phyloP scores from a whole-genome alignment of 352 stramenopile genomes.

The Phytophthora agathidicida region DNA sequence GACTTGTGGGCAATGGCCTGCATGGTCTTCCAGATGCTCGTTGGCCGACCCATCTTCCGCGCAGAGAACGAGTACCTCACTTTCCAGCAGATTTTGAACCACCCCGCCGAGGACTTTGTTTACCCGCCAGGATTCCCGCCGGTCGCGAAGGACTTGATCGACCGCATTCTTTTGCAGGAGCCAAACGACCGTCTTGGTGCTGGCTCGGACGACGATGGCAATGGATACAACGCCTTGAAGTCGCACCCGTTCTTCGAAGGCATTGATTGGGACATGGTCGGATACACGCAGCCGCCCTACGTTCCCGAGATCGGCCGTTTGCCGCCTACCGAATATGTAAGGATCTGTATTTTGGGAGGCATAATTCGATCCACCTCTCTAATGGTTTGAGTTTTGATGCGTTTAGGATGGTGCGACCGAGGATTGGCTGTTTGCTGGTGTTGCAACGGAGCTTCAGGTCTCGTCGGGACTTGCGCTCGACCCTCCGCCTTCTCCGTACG shows the following conservation, averaged over 20 bases:
- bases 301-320: slow-evolving; percentile 61
- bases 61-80: slow-evolving; percentile 92
- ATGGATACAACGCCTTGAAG: slow-evolving; percentile 76
- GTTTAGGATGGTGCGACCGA: slow-evolving; percentile 84
- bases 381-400: slow-evolving; percentile 7
- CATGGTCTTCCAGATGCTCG: slow-evolving; percentile 92
- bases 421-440: slow-evolving; percentile 88
- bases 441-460: slow-evolving; percentile 87
- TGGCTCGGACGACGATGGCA: slow-evolving; percentile 74
- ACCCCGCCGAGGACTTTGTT: slow-evolving; percentile 77
- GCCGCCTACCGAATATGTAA: slow-evolving; percentile 76
- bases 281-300: slow-evolving; percentile 58
- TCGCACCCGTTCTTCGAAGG: slow-evolving; percentile 86
- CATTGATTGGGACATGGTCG: slow-evolving; percentile 73
- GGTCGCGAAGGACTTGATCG: slow-evolving; percentile 75
- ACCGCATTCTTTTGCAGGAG: slow-evolving; percentile 82
- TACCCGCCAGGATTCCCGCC: slow-evolving; percentile 68
- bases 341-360: neutral
- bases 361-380: neutral
- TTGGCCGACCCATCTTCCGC: slow-evolving; percentile 84
- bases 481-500: slow-evolving; percentile 60
- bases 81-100: slow-evolving; percentile 91
- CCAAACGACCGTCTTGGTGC: slow-evolving; percentile 72
- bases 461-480: slow-evolving; percentile 82
- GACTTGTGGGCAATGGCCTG: slow-evolving; percentile 93